Evolutionary conservation across 2,329 filamentous ascomycete species (phyloP).

Genomic region (Mycosphaerelloides madeirae): DNA sequence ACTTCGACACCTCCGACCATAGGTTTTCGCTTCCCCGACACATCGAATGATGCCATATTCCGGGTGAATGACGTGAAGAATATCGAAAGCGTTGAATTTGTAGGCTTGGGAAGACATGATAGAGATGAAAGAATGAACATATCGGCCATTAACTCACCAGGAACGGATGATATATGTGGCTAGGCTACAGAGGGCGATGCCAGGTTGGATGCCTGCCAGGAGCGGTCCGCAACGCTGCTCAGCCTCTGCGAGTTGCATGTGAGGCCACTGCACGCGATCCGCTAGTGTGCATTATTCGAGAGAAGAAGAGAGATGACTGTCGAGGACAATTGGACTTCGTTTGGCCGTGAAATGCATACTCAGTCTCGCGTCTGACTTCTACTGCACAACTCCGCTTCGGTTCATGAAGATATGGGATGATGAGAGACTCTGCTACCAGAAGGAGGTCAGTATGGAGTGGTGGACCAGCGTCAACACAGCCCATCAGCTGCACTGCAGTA

Average conservation of each 20-base stretch:
- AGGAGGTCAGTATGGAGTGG: too few species aligned
- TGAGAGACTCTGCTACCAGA: too few species aligned
- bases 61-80: too few species aligned
- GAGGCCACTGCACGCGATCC: too few species aligned
- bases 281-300: too few species aligned
- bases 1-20: background rate
- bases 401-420: too few species aligned
- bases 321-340: background rate
- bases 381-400: too few species aligned
- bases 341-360: too few species aligned
- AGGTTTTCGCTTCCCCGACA: background rate
- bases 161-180: background rate
- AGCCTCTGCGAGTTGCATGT: background rate
- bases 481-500: background rate
- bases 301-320: too few species aligned
- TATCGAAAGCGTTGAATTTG: background rate
- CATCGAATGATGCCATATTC: background rate
- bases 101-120: background rate
- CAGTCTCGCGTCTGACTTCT: too few species aligned
- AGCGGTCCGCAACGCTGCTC: background rate
- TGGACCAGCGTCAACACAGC: too few species aligned
- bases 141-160: background rate
- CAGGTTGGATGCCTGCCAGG: background rate
- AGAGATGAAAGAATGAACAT: background rate
- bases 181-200: background rate